Evolutionary conservation across 371 early-diverging fungal species (phyloP).

Genomic region (Actinomucor elegans): DNA sequence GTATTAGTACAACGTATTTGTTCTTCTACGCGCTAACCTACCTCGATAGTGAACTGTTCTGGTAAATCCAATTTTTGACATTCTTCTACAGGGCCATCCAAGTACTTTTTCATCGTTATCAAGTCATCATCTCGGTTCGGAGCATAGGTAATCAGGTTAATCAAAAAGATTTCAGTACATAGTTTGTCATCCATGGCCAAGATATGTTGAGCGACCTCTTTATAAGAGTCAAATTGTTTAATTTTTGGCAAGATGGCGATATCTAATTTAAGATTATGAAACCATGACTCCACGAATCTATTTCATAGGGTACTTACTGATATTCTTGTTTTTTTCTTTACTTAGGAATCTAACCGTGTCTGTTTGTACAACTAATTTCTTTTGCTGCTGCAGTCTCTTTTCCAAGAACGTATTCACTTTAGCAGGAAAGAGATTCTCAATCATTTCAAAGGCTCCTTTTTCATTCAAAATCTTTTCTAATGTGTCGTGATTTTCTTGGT

Average conservation of each 20-base stretch:
- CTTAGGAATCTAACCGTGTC: constrained; percentile 32
- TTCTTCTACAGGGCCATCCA: constrained; percentile 39
- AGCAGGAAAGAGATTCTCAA: constrained; percentile 44
- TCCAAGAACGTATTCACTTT: constrained; percentile 41
- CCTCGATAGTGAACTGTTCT: constrained; percentile 54
- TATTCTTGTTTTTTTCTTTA: constrained; percentile 40
- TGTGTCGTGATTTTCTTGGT: constrained; percentile 24
- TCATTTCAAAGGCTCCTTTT: constrained; percentile 34
- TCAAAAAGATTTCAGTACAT: constrained; percentile 40
- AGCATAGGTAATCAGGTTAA: constrained; percentile 28
- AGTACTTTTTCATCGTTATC: constrained; percentile 33
- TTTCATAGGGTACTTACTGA: constrained; percentile 41
- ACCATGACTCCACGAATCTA: too few relatives aligned
- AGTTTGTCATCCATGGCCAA: constrained; percentile 33
- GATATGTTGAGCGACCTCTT: constrained; percentile 20
- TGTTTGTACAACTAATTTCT: constrained; percentile 16
- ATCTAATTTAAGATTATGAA: constrained; percentile 21
- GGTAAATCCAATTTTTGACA: constrained; percentile 44
- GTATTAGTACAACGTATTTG: too few relatives aligned
- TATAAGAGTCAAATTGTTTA: constrained; percentile 17
- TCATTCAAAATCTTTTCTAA: constrained; percentile 32
- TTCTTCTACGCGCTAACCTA: too few relatives aligned
- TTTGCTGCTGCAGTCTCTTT: constrained; percentile 16
- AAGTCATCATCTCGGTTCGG: constrained; percentile 43
- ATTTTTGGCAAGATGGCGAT: constrained; percentile 30